Conservation (phyloP, 2,329 filamentous ascomycete genomes). For the Fusarium graminum region DNA sequence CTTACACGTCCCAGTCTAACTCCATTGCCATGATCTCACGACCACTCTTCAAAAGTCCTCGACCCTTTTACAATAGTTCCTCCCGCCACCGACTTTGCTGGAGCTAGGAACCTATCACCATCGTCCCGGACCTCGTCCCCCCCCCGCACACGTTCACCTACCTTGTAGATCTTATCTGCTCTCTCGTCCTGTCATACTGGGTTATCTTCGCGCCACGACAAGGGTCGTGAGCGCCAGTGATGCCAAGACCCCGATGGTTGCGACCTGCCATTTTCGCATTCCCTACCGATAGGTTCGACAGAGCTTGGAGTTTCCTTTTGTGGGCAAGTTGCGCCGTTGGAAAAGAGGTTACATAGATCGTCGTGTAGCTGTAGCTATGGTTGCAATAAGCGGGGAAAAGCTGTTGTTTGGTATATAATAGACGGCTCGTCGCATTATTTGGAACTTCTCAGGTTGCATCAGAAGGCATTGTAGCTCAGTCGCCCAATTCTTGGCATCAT, state of each 20-base stretch:
- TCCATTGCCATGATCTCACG: slow-evolving; percentile 8
- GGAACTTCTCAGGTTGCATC: not conserved
- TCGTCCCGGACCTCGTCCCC: slow-evolving; percentile 15
- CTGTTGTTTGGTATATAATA: slow-evolving; percentile 31
- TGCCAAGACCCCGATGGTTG: slow-evolving; percentile 39
- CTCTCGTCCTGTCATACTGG: slow-evolving; percentile 10
- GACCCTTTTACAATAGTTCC: slow-evolving; percentile 40
- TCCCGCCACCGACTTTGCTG: slow-evolving; percentile 25
- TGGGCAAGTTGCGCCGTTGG: slow-evolving; percentile 13
- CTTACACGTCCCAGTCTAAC: slow-evolving; percentile 5
- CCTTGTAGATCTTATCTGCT: slow-evolving; percentile 27
- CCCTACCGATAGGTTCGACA: slow-evolving; percentile 30
- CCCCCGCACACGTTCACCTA: slow-evolving; percentile 15
- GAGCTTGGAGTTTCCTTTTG: slow-evolving; percentile 25
- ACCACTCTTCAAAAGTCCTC: slow-evolving; percentile 36
- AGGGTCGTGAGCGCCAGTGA: slow-evolving; percentile 27
- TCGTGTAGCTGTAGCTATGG: slow-evolving; percentile 13
- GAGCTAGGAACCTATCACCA: slow-evolving; percentile 33
- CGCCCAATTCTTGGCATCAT: slow-evolving; percentile 17
- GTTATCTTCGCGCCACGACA: slow-evolving; percentile 25
- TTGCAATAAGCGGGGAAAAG: not conserved
- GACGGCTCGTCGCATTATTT: slow-evolving; percentile 7
- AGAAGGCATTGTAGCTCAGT: not conserved
- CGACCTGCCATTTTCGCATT: slow-evolving; percentile 45
- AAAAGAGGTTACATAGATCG: slow-evolving; percentile 4